A percentile compares a stretch with the other conserved stretches of the same genome.
These are phyloP conservation scores for Jatropha curcas DNA, from an alignment of 345 rosid species.

Conservation along the genomic window DNA sequence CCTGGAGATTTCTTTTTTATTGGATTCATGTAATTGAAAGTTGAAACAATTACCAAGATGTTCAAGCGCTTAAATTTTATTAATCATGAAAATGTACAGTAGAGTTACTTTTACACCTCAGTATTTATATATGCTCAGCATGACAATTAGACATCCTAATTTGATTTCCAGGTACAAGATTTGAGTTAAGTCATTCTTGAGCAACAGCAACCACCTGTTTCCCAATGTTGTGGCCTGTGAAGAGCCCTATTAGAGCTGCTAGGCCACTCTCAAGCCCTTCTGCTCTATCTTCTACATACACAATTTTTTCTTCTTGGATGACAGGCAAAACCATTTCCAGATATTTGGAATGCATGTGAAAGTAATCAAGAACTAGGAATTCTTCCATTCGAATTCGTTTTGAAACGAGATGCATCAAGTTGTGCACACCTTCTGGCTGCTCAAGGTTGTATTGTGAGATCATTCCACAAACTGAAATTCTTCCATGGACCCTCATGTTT, in stretches of 20 bases:
- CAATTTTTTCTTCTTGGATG: constrained; percentile 13
- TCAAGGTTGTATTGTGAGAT: constrained; percentile 17
- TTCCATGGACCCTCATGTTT: constrained; percentile 19
- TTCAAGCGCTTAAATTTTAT: too few species aligned
- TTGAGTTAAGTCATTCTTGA: background rate
- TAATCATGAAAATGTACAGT: too few species aligned
- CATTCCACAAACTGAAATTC: constrained; percentile 16
- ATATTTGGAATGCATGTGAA: constrained; percentile 9
- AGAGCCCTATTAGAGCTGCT: constrained; percentile 20
- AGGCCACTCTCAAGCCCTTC: constrained; percentile 24
- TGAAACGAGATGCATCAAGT: background rate
- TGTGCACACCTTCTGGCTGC: constrained; percentile 3
- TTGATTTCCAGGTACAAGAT: too few species aligned
- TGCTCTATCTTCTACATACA: constrained; percentile 11
- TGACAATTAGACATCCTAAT: too few species aligned
- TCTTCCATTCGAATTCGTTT: constrained; percentile 6
- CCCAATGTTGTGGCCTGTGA: background rate
- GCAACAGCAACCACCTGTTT: constrained; percentile 8
- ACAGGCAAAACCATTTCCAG: constrained; percentile 17
- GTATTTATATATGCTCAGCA: too few species aligned
- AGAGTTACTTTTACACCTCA: too few species aligned
- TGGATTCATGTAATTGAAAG: too few species aligned
- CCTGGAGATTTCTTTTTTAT: too few species aligned
- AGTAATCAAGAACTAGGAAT: background rate
- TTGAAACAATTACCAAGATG: too few species aligned